A percentile compares a stretch with the other conserved stretches of the same genome.
Evolutionary conservation across 805 yeast species (phyloP).

Genomic region (Ogataea parapolymorpha): DNA sequence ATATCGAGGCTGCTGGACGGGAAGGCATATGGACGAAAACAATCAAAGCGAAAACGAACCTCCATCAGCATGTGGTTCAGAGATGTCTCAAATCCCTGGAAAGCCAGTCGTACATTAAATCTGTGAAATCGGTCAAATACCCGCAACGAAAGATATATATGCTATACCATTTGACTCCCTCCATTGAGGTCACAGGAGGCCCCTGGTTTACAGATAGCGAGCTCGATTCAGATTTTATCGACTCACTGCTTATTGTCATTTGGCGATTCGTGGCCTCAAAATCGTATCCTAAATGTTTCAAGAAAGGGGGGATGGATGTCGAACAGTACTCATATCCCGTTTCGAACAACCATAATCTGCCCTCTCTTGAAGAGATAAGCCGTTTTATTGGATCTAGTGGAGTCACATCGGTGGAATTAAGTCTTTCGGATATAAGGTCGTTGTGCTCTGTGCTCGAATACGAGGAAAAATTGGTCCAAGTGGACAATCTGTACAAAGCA

Average conservation of each 20-base stretch:
- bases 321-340: slow-evolving; percentile 30
- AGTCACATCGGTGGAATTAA: slow-evolving; percentile 79
- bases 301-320: slow-evolving; percentile 29
- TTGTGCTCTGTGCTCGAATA: slow-evolving; percentile 83
- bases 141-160: slow-evolving; percentile 96
- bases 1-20: slow-evolving; percentile 88
- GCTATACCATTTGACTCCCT: slow-evolving; percentile 90
- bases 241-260: slow-evolving; percentile 72
- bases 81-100: slow-evolving; percentile 81
- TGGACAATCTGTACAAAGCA: slow-evolving; percentile 66
- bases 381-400: slow-evolving; percentile 69
- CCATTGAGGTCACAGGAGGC: slow-evolving; percentile 95
- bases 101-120: slow-evolving; percentile 76
- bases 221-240: slow-evolving; percentile 89
- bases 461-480: slow-evolving; percentile 79
- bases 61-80: slow-evolving; percentile 87
- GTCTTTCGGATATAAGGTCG: slow-evolving; percentile 67
- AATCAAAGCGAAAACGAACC: slow-evolving; percentile 78
- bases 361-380: slow-evolving; percentile 69
- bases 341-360: slow-evolving; percentile 44
- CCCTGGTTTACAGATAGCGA: slow-evolving; percentile 99
- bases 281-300: slow-evolving; percentile 73
- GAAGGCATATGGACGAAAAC: slow-evolving; percentile 97
- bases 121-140: slow-evolving; percentile 82
- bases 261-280: slow-evolving; percentile 82